phyloP scores from a whole-genome alignment of 1,139 yeast species.

The Suhomyces guaymorum region DNA sequence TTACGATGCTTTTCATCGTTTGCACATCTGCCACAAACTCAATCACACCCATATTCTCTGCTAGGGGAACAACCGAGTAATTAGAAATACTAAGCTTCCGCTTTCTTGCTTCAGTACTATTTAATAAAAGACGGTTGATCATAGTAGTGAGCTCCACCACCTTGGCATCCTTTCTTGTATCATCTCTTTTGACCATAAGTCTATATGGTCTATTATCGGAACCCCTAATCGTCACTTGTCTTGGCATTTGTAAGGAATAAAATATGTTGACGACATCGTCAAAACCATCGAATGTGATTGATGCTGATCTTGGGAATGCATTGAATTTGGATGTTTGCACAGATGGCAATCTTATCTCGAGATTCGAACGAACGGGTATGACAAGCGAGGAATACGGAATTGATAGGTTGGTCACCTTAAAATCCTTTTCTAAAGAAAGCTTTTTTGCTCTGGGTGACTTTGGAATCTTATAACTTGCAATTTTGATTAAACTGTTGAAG shows the following conservation, averaged over 20 bases:
- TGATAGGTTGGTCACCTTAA: conserved; percentile 45
- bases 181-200: conserved; percentile 86
- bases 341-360: conserved; percentile 66
- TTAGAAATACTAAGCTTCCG: conserved; percentile 72
- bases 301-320: conserved; percentile 56
- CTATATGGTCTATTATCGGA: conserved; percentile 72
- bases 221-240: conserved; percentile 74
- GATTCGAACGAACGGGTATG: conserved; percentile 76
- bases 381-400: conserved; percentile 66
- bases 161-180: conserved; percentile 92
- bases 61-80: conserved; percentile 86
- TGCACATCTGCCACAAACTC: conserved; percentile 90
- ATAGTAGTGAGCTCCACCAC: conserved; percentile 90
- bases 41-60: conserved; percentile 85
- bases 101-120: conserved; percentile 71
- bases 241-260: conserved; percentile 84
- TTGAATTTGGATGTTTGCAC: conserved; percentile 44
- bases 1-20: conserved; percentile 72
- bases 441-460: conserved; percentile 35
- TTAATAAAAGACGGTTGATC: conserved; percentile 69
- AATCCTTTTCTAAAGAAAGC: conserved; percentile 43
- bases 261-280: conserved; percentile 68
- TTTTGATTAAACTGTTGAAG: conserved; percentile 35
- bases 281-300: conserved; percentile 56
- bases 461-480: conserved; percentile 38